phyloP scores from a whole-genome alignment of 2,329 filamentous ascomycete genomes.

The Neurospora crassa region DNA sequence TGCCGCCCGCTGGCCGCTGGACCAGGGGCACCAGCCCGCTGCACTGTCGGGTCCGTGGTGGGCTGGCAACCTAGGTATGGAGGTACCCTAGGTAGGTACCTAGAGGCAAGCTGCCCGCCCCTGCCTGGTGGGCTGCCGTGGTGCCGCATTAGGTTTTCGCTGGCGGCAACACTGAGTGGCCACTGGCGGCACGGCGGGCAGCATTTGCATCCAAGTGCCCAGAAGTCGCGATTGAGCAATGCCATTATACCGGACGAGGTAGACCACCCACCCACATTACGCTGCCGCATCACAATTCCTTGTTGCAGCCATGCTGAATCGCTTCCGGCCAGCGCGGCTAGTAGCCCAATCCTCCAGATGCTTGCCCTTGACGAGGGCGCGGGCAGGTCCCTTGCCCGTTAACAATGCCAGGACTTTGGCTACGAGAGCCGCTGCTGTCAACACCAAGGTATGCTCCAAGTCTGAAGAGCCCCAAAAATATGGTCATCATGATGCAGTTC shows the following conservation, averaged over 20 bases:
- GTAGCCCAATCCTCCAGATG: conserved; percentile 7
- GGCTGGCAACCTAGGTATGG: neutral
- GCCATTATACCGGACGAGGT: neutral
- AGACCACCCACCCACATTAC: neutral
- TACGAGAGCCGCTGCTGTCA: neutral
- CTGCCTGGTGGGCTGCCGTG: neutral
- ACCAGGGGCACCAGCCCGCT: too few species aligned
- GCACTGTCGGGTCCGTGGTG: neutral
- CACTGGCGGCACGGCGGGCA: neutral
- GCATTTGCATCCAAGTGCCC: neutral
- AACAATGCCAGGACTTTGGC: neutral
- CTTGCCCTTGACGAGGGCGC: neutral
- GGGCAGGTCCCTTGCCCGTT: neutral
- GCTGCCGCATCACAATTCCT: neutral
- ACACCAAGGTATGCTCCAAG: neutral
- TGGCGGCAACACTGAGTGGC: neutral
- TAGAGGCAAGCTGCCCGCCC: too few species aligned
- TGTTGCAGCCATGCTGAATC: conserved; percentile 17
- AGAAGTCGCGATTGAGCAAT: neutral
- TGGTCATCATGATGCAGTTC: neutral
- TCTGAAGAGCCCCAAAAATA: neutral
- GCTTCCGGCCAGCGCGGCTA: conserved; percentile 15
- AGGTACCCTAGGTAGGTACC: too few species aligned
- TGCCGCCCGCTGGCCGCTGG: neutral
- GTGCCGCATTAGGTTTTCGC: neutral